A percentile compares a stretch with the other conserved stretches of the same genome.
phyloP scores from a whole-genome alignment of 164 flowering plant genomes.

The Taxillus chinensis region DNA sequence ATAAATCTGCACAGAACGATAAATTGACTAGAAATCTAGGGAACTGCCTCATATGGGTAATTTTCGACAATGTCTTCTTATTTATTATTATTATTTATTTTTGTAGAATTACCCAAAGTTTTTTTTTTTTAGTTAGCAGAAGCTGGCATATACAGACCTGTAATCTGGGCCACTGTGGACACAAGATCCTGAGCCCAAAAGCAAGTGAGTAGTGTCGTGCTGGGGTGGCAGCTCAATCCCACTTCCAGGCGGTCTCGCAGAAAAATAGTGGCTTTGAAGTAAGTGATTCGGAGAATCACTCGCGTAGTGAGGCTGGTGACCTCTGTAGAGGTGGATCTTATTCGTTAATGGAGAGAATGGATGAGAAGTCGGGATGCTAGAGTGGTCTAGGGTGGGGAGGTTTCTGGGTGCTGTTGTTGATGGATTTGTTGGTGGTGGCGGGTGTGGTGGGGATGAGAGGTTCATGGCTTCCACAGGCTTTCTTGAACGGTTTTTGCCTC shows the following conservation, averaged over 20 bases:
- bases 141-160: constrained; percentile 29
- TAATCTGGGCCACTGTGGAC: constrained; percentile 23
- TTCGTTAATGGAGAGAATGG: constrained; percentile 14
- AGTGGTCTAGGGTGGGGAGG: neutral
- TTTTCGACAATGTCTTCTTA: too few relatives aligned
- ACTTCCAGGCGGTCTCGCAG: constrained; percentile 26
- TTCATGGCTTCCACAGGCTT: constrained; percentile 77
- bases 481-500: constrained; percentile 96
- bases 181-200: constrained; percentile 26
- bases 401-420: constrained; percentile 18
- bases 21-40: too few relatives aligned
- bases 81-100: too few relatives aligned
- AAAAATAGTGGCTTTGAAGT: constrained; percentile 19
- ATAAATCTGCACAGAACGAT: too few relatives aligned
- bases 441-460: constrained; percentile 8
- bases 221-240: constrained; percentile 20
- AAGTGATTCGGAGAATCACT: constrained; percentile 15
- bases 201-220: constrained; percentile 20
- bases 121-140: too few relatives aligned
- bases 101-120: too few relatives aligned
- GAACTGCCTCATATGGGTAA: too few relatives aligned
- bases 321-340: constrained; percentile 11
- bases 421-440: constrained; percentile 7
- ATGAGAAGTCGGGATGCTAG: constrained; percentile 9
- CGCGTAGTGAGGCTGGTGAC: constrained; percentile 12